phyloP scores from a whole-genome alignment of 2,329 filamentous ascomycete genomes.

The Cladophialophora exuberans region DNA sequence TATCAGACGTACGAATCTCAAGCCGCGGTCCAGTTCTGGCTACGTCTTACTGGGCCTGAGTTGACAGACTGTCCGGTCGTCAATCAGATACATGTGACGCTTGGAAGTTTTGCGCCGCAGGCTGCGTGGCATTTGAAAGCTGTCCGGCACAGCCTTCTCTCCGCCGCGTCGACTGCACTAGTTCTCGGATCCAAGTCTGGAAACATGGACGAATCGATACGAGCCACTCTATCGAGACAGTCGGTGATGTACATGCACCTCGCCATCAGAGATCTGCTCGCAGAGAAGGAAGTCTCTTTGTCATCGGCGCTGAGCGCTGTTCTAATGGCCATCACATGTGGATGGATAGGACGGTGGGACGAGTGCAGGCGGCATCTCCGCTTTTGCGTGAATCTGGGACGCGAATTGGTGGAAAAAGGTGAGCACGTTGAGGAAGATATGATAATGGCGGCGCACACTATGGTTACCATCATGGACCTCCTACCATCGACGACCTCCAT shows the following conservation, averaged over 20 bases:
- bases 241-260: background rate
- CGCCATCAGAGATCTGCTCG: slow-evolving; percentile 1
- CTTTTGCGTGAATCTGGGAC: background rate
- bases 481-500: background rate
- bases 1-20: background rate
- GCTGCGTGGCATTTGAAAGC: slow-evolving; percentile 1
- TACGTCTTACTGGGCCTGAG: background rate
- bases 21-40: background rate
- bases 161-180: background rate
- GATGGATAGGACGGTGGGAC: background rate
- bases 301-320: background rate
- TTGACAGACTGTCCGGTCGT: background rate
- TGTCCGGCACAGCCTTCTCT: background rate
- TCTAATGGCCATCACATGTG: background rate
- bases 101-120: background rate
- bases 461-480: background rate
- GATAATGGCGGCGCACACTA: background rate
- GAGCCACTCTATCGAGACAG: background rate
- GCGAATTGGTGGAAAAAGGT: background rate
- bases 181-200: background rate
- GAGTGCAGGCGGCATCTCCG: background rate
- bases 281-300: background rate
- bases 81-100: background rate
- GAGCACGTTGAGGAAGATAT: background rate
- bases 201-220: background rate